These are phyloP conservation scores for Pythium rhizo-oryzae DNA, from an alignment of 352 stramenopile species.

Conservation along the genomic window DNA sequence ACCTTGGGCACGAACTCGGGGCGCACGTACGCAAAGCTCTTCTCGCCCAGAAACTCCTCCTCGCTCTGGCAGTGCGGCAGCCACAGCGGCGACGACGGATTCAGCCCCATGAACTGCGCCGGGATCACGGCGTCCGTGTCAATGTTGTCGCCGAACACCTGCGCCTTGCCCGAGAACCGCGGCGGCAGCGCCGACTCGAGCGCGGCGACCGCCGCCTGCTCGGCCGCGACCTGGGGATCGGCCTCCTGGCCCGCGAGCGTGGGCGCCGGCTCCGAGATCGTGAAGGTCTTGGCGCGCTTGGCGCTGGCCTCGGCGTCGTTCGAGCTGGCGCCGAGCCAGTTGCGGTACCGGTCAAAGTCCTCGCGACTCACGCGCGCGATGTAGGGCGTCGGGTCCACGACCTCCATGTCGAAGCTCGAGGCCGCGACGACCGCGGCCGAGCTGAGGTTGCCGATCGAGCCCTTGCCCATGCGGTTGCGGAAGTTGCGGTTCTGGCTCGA, in stretches of 20 bases:
- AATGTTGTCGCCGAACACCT: conserved; percentile 80
- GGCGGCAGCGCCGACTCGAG: conserved; percentile 57
- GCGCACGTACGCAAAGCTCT: conserved; percentile 82
- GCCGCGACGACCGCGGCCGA: conserved; percentile 72
- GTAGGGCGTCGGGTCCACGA: conserved; percentile 67
- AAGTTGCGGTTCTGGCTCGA: conserved; percentile 88
- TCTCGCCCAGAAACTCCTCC: conserved; percentile 74
- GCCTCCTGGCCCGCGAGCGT: conserved; percentile 36
- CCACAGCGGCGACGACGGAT: conserved; percentile 81
- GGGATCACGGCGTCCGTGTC: conserved; percentile 84
- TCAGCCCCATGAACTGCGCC: conserved; percentile 82
- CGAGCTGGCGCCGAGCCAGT: conserved; percentile 56
- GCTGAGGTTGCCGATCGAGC: conserved; percentile 76
- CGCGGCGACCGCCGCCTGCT: conserved; percentile 58
- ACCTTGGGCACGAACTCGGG: conserved; percentile 80
- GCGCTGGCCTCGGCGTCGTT: conserved; percentile 25
- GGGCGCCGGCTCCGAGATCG: conserved; percentile 46
- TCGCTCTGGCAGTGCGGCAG: conserved; percentile 77
- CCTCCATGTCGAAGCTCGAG: conserved; percentile 80
- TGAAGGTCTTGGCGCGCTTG: conserved; percentile 36
- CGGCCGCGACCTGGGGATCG: conserved; percentile 45
- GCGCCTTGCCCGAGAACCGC: conserved; percentile 67
- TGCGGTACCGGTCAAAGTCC: conserved; percentile 79
- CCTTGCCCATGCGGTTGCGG: conserved; percentile 83
- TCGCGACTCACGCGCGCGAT: conserved; percentile 66